A percentile compares a stretch with the other conserved stretches of the same genome.
These are phyloP conservation scores for Penicillium paxilli DNA, from an alignment of 495 filamentous ascomycete genomes.

Conservation along the genomic window DNA sequence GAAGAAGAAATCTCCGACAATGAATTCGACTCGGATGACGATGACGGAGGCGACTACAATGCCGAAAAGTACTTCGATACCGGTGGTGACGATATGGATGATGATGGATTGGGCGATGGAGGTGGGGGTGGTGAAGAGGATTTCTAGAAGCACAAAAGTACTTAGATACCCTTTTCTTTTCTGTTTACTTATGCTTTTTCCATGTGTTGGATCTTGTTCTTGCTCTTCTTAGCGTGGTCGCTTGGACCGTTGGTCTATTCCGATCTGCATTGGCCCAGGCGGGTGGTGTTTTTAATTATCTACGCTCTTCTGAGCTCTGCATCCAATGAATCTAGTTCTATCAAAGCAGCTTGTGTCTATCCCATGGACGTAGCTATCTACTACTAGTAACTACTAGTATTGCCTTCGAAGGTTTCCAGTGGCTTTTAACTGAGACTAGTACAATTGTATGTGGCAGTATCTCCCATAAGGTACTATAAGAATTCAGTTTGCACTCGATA, in stretches of 20 bases:
- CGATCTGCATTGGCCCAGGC: conserved; percentile 8
- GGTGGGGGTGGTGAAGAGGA: conserved; percentile 53
- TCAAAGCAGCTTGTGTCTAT: too few relatives aligned
- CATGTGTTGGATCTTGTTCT: conserved; percentile 1
- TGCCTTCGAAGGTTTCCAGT: too few relatives aligned
- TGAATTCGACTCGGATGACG: conserved; percentile 57
- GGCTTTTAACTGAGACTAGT: too few relatives aligned
- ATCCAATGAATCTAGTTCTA: too few relatives aligned
- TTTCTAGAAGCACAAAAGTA: conserved; percentile 35
- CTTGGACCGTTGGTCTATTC: conserved; percentile 6
- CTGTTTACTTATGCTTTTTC: conserved; percentile 6
- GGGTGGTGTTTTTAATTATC: not conserved
- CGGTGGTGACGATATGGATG: conserved; percentile 59
- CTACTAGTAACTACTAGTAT: too few relatives aligned
- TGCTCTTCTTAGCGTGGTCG: conserved; percentile 11
- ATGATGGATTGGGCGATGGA: conserved; percentile 50
- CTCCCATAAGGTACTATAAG: too few relatives aligned
- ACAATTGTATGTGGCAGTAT: too few relatives aligned
- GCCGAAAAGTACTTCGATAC: conserved; percentile 67
- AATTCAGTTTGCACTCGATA: too few relatives aligned
- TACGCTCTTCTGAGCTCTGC: not conserved
- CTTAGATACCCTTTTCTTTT: conserved; percentile 40
- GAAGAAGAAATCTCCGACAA: conserved; percentile 57
- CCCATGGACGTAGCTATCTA: too few relatives aligned
- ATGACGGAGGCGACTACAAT: conserved; percentile 62